phyloP scores from a whole-genome alignment of 768 basidiomycete genomes.

The Coprinopsis marcescibilis region DNA sequence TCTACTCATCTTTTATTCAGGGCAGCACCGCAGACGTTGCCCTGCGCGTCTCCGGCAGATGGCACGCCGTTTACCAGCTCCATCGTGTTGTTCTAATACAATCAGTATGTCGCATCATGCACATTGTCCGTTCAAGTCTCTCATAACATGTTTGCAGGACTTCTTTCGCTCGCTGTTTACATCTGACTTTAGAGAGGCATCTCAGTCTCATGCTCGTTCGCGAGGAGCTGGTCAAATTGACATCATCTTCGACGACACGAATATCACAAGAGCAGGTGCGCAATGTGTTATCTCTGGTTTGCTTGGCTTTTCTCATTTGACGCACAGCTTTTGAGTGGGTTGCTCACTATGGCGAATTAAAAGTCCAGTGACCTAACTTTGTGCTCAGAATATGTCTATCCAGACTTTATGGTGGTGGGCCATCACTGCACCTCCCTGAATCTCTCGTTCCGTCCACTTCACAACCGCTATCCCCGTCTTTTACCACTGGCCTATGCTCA shows the following conservation, averaged over 20 bases:
- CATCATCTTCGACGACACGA: constrained; percentile 74
- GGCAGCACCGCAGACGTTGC: constrained; percentile 75
- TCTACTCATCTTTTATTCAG: constrained; percentile 69
- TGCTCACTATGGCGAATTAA: not conserved
- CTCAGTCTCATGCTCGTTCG: constrained; percentile 20
- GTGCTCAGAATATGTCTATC: constrained; percentile 70
- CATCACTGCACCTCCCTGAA: constrained; percentile 62
- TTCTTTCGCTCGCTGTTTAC: constrained; percentile 89
- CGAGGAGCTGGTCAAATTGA: constrained; percentile 50
- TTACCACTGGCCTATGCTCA: constrained; percentile 28
- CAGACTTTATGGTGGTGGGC: constrained; percentile 82
- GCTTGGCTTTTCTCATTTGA: not conserved
- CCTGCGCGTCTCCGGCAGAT: constrained; percentile 58
- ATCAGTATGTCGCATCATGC: constrained; percentile 40
- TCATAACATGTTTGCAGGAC: constrained; percentile 42
- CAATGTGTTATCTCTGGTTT: constrained; percentile 10
- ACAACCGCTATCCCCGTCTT: constrained; percentile 70
- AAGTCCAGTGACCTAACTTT: constrained; percentile 4
- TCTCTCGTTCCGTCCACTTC: constrained; percentile 57
- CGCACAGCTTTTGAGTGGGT: constrained; percentile 82
- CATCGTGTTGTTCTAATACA: constrained; percentile 88
- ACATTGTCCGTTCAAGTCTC: not conserved
- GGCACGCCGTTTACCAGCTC: constrained; percentile 69
- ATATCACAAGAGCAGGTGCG: constrained; percentile 83
- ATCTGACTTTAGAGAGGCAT: constrained; percentile 67